Evolutionary conservation across 257 asterid genomes (phyloP).

Genomic region (Gentiana macrophylla): DNA sequence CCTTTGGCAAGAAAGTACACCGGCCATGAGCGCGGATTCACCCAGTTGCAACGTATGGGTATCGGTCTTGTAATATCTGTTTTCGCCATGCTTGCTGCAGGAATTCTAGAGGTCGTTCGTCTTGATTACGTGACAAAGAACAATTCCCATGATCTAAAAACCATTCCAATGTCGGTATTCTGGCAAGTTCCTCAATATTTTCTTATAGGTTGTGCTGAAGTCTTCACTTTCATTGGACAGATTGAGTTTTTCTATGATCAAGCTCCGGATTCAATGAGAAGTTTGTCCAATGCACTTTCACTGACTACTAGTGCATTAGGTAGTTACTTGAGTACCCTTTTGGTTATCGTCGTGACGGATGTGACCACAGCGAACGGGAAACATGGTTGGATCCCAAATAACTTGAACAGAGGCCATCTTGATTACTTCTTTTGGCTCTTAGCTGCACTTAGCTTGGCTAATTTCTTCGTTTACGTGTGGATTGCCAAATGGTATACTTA

Average conservation of each 20-base stretch:
- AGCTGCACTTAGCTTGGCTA: slow-evolving; percentile 45
- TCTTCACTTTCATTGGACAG: slow-evolving; percentile 68
- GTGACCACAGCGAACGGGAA: slow-evolving; percentile 37
- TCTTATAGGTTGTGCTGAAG: slow-evolving; percentile 78
- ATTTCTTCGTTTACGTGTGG: slow-evolving; percentile 42
- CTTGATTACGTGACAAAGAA: slow-evolving; percentile 38
- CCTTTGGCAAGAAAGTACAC: slow-evolving; percentile 42
- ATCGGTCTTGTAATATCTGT: slow-evolving; percentile 55
- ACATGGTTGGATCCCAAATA: slow-evolving; percentile 74
- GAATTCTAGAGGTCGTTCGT: slow-evolving; percentile 40
- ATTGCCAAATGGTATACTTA: slow-evolving; percentile 38
- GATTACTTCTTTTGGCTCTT: slow-evolving; percentile 71
- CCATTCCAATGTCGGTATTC: slow-evolving; percentile 62
- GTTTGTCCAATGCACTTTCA: slow-evolving; percentile 64
- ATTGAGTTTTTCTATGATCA: slow-evolving; percentile 81
- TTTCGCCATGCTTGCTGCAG: slow-evolving; percentile 55
- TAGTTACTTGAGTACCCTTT: slow-evolving; percentile 45
- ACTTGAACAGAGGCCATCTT: slow-evolving; percentile 70
- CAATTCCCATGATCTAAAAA: slow-evolving; percentile 17
- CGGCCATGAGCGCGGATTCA: slow-evolving; percentile 62
- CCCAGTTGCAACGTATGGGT: slow-evolving; percentile 83
- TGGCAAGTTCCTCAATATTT: slow-evolving; percentile 92
- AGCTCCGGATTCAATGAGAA: slow-evolving; percentile 87
- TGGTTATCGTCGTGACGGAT: slow-evolving; percentile 45
- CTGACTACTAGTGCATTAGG: slow-evolving; percentile 67